Evolutionary conservation across 2,329 filamentous ascomycete genomes (phyloP), one percentile per base, ranked within the genome.

Genomic region (Sodiomyces alkalinus): DNA sequence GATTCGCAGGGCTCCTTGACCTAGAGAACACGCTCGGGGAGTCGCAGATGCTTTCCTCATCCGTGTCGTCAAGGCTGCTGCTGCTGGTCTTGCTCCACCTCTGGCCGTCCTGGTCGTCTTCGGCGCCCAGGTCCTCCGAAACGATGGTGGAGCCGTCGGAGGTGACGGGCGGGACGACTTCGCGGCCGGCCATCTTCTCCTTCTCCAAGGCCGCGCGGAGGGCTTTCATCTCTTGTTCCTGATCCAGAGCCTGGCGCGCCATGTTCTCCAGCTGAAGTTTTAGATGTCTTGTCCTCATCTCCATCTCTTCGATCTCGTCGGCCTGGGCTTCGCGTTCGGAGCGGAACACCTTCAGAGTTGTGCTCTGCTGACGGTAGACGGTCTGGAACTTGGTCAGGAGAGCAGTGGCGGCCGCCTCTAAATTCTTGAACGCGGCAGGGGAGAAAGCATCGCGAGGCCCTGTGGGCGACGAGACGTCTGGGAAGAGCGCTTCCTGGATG

Each of bases 211-310:
- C 61, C n/a, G 52, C 53, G 22, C 63, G 49, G n/a, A 71, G 45
- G 17, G 58, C 48, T 26, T 55, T 52, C 43, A 71, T 65, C 3
- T 52, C 52, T 6, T 48, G 39, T 39, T 76, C 68, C 35, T 69
- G 64, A 39, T 70, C 63, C 3, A 56, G 52, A 1, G 64, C 62
- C 38, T 60, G 59, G 11, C 46, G 49, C 2, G 66, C 64, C 57
- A 77, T 68, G 26, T 62, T 62, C 37, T 75, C 66, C 1, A 78
- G 55, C 44, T 76, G 70, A 39, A 60, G 55, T 44, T 67, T 69
- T 22, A 76, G 55, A 39, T 68, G 60, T 13, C 56, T 49, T 6
- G 61, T 56, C 3, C 67, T 57, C 5, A 59, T 62, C 30, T 37
- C 56, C 12, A 62, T 56, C 41, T 74, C 69, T 27, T 67, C 66